These are phyloP conservation scores for Phalaenopsis aphrodite DNA, from an alignment of 106 monocot genomes.

Conservation along the genomic window DNA sequence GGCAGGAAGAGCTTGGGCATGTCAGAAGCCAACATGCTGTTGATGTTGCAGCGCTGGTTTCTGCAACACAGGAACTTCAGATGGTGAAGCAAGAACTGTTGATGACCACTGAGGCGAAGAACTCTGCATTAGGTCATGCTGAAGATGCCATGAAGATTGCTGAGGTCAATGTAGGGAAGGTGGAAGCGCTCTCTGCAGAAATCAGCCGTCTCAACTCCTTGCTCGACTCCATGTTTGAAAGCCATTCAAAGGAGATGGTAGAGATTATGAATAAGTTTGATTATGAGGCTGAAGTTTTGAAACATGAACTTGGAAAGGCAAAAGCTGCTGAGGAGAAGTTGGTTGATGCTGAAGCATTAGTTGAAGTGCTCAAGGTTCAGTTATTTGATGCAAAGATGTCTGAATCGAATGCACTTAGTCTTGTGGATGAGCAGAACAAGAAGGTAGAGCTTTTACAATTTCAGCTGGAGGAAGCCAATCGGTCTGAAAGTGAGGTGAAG, in stretches of 20 bases:
- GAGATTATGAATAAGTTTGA: constrained; percentile 37
- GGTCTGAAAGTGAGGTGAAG: constrained; percentile 19
- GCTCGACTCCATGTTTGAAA: constrained; percentile 26
- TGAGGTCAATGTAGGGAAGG: constrained; percentile 51
- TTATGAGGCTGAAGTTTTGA: constrained; percentile 31
- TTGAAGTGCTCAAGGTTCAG: constrained; percentile 29
- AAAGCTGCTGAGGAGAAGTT: constrained; percentile 29
- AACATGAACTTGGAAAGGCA: constrained; percentile 31
- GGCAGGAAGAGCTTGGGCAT: constrained; percentile 53
- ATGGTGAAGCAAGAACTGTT: constrained; percentile 45
- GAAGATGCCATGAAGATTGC: constrained; percentile 23
- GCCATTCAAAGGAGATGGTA: constrained; percentile 19
- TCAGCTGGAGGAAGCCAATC: constrained; percentile 25
- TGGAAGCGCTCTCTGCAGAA: constrained; percentile 38
- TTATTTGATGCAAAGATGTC: constrained; percentile 29
- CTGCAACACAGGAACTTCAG: constrained; percentile 48
- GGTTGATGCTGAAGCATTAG: constrained; percentile 21
- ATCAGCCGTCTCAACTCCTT: constrained; percentile 40
- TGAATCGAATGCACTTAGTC: constrained; percentile 20
- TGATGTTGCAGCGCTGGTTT: constrained; percentile 41
- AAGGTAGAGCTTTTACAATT: constrained; percentile 22
- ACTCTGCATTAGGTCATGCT: constrained; percentile 21
- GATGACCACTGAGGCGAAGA: constrained; percentile 58
- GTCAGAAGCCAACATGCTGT: constrained; percentile 35
- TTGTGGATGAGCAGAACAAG: constrained; percentile 45